Percentiles rank a stretch among this genome's conserved stretches.
Conservation (phyloP, 2,329 filamentous ascomycete genomes). For the Arthroderma sp. region DNA sequence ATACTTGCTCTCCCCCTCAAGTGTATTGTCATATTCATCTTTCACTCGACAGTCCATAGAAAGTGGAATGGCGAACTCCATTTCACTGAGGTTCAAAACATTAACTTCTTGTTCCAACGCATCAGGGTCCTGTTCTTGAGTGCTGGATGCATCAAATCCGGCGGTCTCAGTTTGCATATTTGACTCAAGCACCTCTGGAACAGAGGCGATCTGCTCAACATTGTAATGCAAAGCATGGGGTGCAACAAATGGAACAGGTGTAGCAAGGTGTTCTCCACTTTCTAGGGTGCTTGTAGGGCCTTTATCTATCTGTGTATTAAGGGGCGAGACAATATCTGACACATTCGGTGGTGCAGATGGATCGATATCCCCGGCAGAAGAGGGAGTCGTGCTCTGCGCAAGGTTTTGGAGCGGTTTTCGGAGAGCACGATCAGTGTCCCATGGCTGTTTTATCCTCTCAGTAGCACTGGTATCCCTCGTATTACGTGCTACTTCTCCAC, state of each 20-base stretch:
- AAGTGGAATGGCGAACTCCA: constrained; percentile 32
- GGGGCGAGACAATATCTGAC: constrained; percentile 23
- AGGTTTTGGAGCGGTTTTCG: constrained; percentile 15
- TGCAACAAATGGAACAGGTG: constrained; percentile 20
- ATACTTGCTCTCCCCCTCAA: constrained; percentile 20
- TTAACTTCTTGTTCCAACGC: constrained; percentile 17
- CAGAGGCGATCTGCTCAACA: constrained; percentile 10
- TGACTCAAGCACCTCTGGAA: constrained; percentile 2
- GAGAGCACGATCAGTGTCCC: constrained; percentile 21
- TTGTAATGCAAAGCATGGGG: constrained; percentile 20
- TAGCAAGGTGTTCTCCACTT: constrained; percentile 16
- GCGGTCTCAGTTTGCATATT: not conserved
- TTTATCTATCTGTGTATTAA: constrained; percentile 28
- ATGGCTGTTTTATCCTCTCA: constrained; percentile 24
- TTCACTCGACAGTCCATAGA: constrained; percentile 35
- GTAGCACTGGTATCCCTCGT: constrained; percentile 21
- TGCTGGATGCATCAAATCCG: constrained; percentile 5
- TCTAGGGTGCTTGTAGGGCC: constrained; percentile 17
- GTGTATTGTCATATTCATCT: constrained; percentile 30
- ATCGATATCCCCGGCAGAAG: constrained; percentile 32
- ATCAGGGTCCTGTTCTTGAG: constrained; percentile 4
- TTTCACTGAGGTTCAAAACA: constrained; percentile 27
- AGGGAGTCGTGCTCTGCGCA: constrained; percentile 30
- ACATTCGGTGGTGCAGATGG: constrained; percentile 20
- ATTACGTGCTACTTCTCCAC: constrained; percentile 18